Conservation (phyloP, 2,329 filamentous ascomycete species). For the Trichoderma citrinoviride region DNA sequence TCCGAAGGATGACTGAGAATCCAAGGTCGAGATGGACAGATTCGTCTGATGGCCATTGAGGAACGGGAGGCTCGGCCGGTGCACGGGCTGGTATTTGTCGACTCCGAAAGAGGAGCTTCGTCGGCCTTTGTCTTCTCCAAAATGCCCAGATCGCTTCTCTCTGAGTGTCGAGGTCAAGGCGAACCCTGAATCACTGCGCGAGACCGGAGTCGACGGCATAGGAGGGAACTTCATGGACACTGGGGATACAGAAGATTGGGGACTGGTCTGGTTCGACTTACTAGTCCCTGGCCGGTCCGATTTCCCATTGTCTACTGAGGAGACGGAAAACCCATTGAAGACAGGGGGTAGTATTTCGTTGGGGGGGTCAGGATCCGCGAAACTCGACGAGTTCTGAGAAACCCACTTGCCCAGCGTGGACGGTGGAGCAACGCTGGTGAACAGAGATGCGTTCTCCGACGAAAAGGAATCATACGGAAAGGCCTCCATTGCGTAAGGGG, state of each 20-base stretch:
- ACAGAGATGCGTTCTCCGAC: constrained; percentile 78
- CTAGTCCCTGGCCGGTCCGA: constrained; percentile 77
- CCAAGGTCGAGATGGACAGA: constrained; percentile 57
- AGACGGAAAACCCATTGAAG: constrained; percentile 87
- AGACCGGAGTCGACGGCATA: constrained; percentile 74
- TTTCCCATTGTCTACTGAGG: constrained; percentile 63
- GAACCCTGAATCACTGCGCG: constrained; percentile 87
- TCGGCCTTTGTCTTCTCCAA: constrained; percentile 72
- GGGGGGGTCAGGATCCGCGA: constrained; percentile 63
- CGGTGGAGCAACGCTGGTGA: constrained; percentile 66
- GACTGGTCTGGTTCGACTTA: constrained; percentile 60
- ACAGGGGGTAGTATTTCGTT: constrained; percentile 60
- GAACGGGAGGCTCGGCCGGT: constrained; percentile 72
- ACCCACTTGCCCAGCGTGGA: constrained; percentile 83
- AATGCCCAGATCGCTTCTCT: constrained; percentile 93
- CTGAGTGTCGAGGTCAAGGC: constrained; percentile 80
- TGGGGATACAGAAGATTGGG: constrained; percentile 68
- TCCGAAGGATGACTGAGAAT: constrained; percentile 68
- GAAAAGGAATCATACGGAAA: constrained; percentile 89
- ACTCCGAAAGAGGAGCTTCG: constrained; percentile 91
- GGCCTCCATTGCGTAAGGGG: constrained; percentile 87
- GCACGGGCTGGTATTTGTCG: constrained; percentile 63
- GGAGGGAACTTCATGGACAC: constrained; percentile 75
- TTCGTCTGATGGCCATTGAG: constrained; percentile 62
- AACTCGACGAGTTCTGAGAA: constrained; percentile 83